Evolutionary conservation across 768 basidiomycete genomes (phyloP), one percentile per base, ranked within the genome.

Genomic region (Kwoniella bestiolae): DNA sequence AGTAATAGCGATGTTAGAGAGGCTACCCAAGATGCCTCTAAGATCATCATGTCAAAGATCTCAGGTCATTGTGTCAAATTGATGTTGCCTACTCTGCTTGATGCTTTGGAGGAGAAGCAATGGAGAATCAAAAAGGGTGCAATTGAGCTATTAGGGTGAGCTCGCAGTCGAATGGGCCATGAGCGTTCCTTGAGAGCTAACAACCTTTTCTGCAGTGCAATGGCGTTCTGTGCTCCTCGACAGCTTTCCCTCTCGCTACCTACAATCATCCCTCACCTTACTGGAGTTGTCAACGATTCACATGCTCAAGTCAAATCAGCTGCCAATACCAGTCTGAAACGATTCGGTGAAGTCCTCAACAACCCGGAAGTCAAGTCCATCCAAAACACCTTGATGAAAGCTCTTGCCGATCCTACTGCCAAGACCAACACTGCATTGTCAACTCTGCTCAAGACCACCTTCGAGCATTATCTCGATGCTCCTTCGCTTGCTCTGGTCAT

Each of bases 381-480:
- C 65, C 92, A 94, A 18, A 91, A 91, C 6, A 85, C 89, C 11
- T 86, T 98, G 68, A 87, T 98, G 72, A 97, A 93, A 79, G 96
- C 96, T 0, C 85, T 99, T 67, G 93, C 95, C 31, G 95, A 99
- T 81, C 96, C 96, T 7, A 86, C 87, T 0, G 80, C 80, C 65
- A 96, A 93, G 83, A 97, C 92, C 3, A 86, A 90, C 14, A 88
- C 85, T 70, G 96, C 94, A 0, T 83, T 99, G 56, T 83, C 88
- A n/a, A 86, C 90, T 0, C 84, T 99, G 55, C 84, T 98, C 64
- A 92, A 92, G 80, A 97, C 91, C 12, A 92, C 94, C 3, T 99
- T 98, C 83, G 90, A 92, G 83, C 96, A 99, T 78, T 97, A 96
- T 76, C 94, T 99, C 69, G 96, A 98, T 70, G 91, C 95, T 61